phyloP scores from a whole-genome alignment of 169 alveolate species.

The Plasmodium ovale region DNA sequence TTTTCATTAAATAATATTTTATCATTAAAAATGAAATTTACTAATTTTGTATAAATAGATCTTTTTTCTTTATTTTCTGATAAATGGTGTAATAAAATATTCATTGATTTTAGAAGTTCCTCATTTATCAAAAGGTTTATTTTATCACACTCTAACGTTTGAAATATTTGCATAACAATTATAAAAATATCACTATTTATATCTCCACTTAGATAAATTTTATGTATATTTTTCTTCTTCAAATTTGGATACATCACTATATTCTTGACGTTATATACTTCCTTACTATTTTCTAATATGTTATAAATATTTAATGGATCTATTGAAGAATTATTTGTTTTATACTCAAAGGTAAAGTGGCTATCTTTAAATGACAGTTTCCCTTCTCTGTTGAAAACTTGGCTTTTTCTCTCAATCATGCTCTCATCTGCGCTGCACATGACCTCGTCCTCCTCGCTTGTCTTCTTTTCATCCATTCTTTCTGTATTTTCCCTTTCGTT shows the following conservation, averaged over 20 bases:
- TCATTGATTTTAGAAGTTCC: constrained; percentile 27
- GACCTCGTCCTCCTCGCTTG: not conserved
- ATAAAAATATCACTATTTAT: constrained; percentile 30
- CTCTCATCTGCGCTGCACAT: not conserved
- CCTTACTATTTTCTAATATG: constrained; percentile 46
- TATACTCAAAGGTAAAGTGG: constrained; percentile 45
- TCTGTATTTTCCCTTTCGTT: not conserved
- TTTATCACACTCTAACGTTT: constrained; percentile 56
- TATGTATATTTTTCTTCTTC: constrained; percentile 31
- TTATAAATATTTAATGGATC: constrained; percentile 72
- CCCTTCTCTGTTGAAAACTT: not conserved
- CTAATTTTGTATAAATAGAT: constrained; percentile 13
- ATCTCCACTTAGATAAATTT: constrained; percentile 13
- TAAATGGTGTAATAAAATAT: constrained; percentile 11
- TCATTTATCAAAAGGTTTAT: constrained; percentile 53
- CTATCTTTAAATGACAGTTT: constrained; percentile 15
- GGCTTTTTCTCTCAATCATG: not conserved
- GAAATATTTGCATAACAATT: constrained; percentile 46
- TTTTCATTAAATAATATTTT: constrained; percentile 66
- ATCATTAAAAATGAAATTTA: constrained; percentile 53
- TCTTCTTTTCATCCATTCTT: not conserved
- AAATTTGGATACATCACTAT: not conserved
- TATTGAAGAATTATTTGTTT: constrained; percentile 1
- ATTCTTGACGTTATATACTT: not conserved
- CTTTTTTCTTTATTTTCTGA: constrained; percentile 21